Base-by-base conservation (phyloP, 2,329 filamentous ascomycete genomes). In the Aureobasidium sp. region DNA sequence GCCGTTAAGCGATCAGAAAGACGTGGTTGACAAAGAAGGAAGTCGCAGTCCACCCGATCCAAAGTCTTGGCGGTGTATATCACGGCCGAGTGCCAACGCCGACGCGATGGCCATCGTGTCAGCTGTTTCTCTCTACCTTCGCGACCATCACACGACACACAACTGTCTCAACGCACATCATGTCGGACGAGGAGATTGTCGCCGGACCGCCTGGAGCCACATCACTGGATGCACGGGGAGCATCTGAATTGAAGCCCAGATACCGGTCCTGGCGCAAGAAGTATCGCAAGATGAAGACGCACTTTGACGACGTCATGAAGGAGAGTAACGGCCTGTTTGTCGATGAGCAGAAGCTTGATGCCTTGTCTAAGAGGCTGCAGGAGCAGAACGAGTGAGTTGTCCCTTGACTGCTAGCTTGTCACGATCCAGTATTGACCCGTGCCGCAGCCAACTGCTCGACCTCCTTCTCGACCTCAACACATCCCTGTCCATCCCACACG, bases 401-500 rank as follows among this genome's bases (percentile, higher is more conserved):
- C n/a, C 44, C 15, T 8, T 1, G 31, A 6, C 27, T 7, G 36
- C 8, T 5, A 11, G 8, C 41, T 22, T 36, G 29, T 37, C 15
- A 14, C 17, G 27, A 57, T 6, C 25, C n/a, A 17, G 29, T 3
- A 39, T 61, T 63, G 53, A 27, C 45, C 20, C 15, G n/a, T 45
- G 59, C 57, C 65, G 69, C 69, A 97, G 92, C 74, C 91, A 92
- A 74, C 78, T 97, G 37, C 84, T 97, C 60, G 93, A 97, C 69
- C 78, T 97, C 12, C 84, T 97, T 37, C 82, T 96, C 65, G 92
- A 97, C 71, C 83, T 97, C 77, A 99, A 99, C 77, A 86, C 89
- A 57, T 89, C 86, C 47, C 80, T 87, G 22, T 89, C 94, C 72
- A 86, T 97, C 48, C 86, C 90, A 12, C 79, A 85, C 31, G 82